Evolutionary conservation across 768 basidiomycete genomes (phyloP), one percentile per base, ranked within the genome.

Genomic region (Macrolepiota albuminosa): DNA sequence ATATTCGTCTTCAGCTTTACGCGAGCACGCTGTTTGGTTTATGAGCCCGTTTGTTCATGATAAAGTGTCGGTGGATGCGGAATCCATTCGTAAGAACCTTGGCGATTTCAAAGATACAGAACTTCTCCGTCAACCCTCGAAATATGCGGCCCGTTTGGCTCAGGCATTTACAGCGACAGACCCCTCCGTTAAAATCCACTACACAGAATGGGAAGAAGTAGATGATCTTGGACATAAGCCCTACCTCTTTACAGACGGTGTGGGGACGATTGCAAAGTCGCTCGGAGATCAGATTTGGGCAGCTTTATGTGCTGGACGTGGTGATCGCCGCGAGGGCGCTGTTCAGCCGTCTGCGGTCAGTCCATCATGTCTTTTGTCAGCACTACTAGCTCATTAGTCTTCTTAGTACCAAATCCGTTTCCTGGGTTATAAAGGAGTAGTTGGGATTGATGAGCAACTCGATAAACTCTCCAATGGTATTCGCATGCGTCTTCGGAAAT

Each of bases 101-200:
- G 93, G 93, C 4, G 79, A 91, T 65, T 95, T 94, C 68, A 70
- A 76, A 8, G 78, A 76, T 13, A 78, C 71, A 0, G 57, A 69
- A 1, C 71, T 87, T 10, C 72, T 85, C 34, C 71, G 69, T 48
- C 75, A 72, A 26, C 93, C 93, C 2, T 91, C 93, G 6, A 90
- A 89, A 70, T 90, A 84, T 65, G 93, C 91, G 6, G 93, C 93
- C 14, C 83, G 93, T 21, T 74, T 94, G 59, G 86, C 89, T 7
- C 92, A 92, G 72, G 89, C 89, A 0, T 93, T 95, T 66, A 90
- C 89, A 0, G 86, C 88, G 2, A 95, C 93, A 1, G 86, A 90
- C 61, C 82, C 86, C 0, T 88, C 89, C 1, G 84, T 92, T 21
- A 70, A 68, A 24, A 84, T 93, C 52, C 59, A 63, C 7, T 71